Percentiles rank a stretch among this genome's conserved stretches.
Conservation (phyloP, 495 filamentous ascomycete species). For the Entonaema liquescens region DNA sequence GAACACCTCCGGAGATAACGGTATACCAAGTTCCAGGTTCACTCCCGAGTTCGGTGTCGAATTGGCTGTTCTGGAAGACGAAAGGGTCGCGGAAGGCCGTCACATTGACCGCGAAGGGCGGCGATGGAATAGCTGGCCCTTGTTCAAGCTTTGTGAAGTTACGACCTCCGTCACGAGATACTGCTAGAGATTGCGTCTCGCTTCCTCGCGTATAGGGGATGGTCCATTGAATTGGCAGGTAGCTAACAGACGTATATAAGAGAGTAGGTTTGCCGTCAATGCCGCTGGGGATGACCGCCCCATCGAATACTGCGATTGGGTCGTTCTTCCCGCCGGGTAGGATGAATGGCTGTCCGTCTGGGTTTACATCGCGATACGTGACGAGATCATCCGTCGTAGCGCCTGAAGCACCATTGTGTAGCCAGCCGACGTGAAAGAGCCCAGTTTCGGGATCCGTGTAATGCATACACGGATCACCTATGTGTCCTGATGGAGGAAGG, state of each 20-base stretch:
- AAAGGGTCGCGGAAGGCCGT: slow-evolving; percentile 49
- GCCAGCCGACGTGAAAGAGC: slow-evolving; percentile 39
- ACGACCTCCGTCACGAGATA: slow-evolving; percentile 44
- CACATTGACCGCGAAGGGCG: slow-evolving; percentile 40
- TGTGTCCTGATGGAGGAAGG: slow-evolving; percentile 35
- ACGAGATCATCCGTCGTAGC: slow-evolving; percentile 39
- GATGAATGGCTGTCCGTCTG: slow-evolving; percentile 34
- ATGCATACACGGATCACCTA: slow-evolving; percentile 43
- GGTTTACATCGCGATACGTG: slow-evolving; percentile 36
- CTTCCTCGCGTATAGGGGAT: slow-evolving; percentile 46
- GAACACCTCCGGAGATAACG: slow-evolving; percentile 45
- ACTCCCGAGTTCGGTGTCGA: slow-evolving; percentile 40
- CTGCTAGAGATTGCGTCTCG: slow-evolving; percentile 48
- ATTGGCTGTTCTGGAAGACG: slow-evolving; percentile 41
- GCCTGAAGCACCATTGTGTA: slow-evolving; percentile 30
- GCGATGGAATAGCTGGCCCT: slow-evolving; percentile 42
- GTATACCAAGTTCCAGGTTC: slow-evolving; percentile 41
- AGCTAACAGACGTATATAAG: slow-evolving; percentile 47
- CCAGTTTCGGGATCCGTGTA: slow-evolving; percentile 40
- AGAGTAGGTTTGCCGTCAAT: slow-evolving; percentile 39
- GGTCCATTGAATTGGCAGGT: slow-evolving; percentile 48
- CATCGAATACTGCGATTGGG: slow-evolving; percentile 38
- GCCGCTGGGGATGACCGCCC: slow-evolving; percentile 36
- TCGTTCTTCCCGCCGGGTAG: slow-evolving; percentile 34
- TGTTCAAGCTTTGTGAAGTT: slow-evolving; percentile 46